Base-by-base conservation (phyloP, 108 stramenopile species). In the Craspedostauros australis region DNA sequence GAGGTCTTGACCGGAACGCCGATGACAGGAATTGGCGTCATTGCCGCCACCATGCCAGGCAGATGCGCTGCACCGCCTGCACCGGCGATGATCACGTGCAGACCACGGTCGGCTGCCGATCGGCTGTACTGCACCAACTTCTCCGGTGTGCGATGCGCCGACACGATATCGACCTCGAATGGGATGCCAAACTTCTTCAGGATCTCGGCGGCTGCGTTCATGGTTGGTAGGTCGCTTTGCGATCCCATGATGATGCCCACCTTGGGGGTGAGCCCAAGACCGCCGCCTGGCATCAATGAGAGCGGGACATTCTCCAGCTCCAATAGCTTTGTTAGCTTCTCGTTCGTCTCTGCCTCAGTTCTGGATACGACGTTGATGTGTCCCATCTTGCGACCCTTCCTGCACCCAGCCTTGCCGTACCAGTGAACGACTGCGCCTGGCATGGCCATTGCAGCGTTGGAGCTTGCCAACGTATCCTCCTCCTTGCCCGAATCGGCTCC, bases 51-150 rank as follows among this genome's bases (percentile, higher is more conserved):
- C 98, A 99, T 99, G 18, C 97, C 96, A 12, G 98, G 98, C 40
- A 99, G 68, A 65, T 98, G 98, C 18, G 98, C 98, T 4, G 98
- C 98, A 9, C 98, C 98, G n/a, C 98, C 98, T 0, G 98, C 98
- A 28, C 97, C 98, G 7, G 98, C 98, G 56, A 97, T 88, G 33
- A 97, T 94, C 22, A 91, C 90, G 28, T 80, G 87, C 36, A 99
- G 38, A 34, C 98, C 98, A 9, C 98, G 76, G 22, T 62, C 78
- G 2, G 66, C 84, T 2, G 95, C 95, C 32, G 75, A 69, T 48
- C 75, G 75, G 49, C 95, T 94, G 76, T 96, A 99, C 9, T 70
- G 39, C 42, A 88, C 72, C 48, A 99, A 73, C 39, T 95, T 93
- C 12, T 86, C 92, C 2, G 98, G 97, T 5, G 98, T 99, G 28